These are phyloP conservation scores for Taiozyma onychis DNA, from an alignment of 1,139 yeast genomes.

Conservation along the genomic window DNA sequence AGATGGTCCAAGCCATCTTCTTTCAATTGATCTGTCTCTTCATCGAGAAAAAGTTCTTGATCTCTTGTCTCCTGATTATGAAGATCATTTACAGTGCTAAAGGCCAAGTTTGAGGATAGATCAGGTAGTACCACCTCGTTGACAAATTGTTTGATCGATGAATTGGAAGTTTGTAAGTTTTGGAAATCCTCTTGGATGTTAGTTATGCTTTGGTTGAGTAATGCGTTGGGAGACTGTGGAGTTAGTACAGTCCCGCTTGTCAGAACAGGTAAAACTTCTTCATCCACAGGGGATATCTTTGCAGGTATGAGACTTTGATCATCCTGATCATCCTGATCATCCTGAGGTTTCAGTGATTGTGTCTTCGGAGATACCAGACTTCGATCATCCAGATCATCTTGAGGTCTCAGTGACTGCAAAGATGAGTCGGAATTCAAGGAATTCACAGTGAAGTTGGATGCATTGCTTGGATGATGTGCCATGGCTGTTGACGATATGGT, in stretches of 20 bases:
- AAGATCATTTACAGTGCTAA: neutral
- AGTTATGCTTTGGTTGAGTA: neutral
- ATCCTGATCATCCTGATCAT: neutral
- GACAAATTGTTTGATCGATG: slow-evolving; percentile 12
- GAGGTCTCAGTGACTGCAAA: neutral
- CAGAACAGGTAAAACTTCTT: neutral
- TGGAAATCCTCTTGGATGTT: slow-evolving; percentile 10
- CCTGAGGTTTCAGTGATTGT: neutral
- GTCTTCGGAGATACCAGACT: neutral
- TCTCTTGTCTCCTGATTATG: neutral
- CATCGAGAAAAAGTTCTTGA: neutral
- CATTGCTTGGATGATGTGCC: neutral
- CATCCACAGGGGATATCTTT: neutral
- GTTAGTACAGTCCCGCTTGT: neutral
- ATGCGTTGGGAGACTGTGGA: neutral
- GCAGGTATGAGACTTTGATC: neutral
- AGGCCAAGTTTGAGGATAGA: neutral
- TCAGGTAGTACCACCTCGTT: slow-evolving; percentile 13
- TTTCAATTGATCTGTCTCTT: neutral
- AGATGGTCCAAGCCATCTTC: neutral
- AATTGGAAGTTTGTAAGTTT: slow-evolving; percentile 12
- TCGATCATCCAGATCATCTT: neutral
- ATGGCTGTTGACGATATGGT: neutral
- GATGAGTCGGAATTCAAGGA: neutral
- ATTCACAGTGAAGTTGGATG: neutral